Conservation (phyloP, 1,284 basidiomycete genomes). For the Fomitopsis schrenkii region DNA sequence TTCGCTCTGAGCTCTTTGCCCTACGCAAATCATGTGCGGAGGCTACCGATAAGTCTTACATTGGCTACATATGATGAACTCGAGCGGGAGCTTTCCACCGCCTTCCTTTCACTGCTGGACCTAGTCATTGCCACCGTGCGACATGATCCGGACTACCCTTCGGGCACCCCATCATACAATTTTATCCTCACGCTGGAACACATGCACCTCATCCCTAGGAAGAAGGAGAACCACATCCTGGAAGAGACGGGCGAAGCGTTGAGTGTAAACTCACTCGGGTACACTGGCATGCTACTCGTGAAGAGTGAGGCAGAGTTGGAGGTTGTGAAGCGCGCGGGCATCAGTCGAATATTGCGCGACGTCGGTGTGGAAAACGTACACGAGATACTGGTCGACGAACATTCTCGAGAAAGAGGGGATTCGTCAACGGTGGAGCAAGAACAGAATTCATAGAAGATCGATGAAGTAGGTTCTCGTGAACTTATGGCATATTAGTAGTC, state of each 20-base stretch:
- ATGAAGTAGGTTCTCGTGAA: neutral
- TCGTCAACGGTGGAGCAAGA: neutral
- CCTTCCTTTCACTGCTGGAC: slow-evolving; percentile 76
- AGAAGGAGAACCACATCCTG: slow-evolving; percentile 50
- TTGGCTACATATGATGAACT: slow-evolving; percentile 43
- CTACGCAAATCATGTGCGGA: slow-evolving; percentile 77
- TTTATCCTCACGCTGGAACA: slow-evolving; percentile 80
- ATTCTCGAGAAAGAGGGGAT: neutral
- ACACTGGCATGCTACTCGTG: slow-evolving; percentile 81
- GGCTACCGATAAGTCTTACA: slow-evolving; percentile 51
- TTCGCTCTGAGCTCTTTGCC: slow-evolving; percentile 66
- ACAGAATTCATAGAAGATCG: neutral
- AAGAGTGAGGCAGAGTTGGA: slow-evolving; percentile 74
- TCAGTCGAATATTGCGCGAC: slow-evolving; percentile 53
- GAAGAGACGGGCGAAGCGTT: slow-evolving; percentile 49
- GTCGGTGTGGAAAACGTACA: slow-evolving; percentile 65
- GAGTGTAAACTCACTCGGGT: slow-evolving; percentile 82
- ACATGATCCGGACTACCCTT: slow-evolving; percentile 54
- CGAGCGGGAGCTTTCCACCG: slow-evolving; percentile 52
- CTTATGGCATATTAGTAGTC: no score
- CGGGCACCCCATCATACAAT: slow-evolving; percentile 75
- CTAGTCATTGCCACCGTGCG: slow-evolving; percentile 74
- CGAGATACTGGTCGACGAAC: slow-evolving; percentile 40
- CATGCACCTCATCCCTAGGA: slow-evolving; percentile 78
- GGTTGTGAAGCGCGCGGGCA: slow-evolving; percentile 56